Evolutionary conservation across 495 filamentous ascomycete species (phyloP).

Genomic region (Annulohypoxylon stygium): DNA sequence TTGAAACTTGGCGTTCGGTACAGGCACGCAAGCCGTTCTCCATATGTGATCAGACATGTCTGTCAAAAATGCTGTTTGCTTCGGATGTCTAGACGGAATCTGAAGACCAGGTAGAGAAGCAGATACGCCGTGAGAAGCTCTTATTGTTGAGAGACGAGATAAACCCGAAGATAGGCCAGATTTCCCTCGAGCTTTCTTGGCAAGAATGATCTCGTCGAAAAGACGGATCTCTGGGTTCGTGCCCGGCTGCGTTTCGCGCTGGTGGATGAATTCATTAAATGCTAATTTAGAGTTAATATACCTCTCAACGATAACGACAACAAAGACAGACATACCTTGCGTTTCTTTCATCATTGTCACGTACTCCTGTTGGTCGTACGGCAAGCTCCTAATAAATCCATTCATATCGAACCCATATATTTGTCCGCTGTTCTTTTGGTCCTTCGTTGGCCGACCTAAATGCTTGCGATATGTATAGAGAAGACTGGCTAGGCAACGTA

Average conservation of each 20-base stretch:
- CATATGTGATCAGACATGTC: slow-evolving; percentile 93
- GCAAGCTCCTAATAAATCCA: slow-evolving; percentile 89
- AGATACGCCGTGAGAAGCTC: slow-evolving; percentile 59
- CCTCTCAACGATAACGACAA: neutral
- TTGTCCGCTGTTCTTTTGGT: slow-evolving; percentile 88
- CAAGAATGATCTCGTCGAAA: slow-evolving; percentile 95
- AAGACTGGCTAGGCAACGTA: slow-evolving; percentile 91
- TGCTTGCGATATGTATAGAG: slow-evolving; percentile 96
- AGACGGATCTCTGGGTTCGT: slow-evolving; percentile 77
- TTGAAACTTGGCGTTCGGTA: slow-evolving; percentile 77
- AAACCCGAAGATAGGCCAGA: slow-evolving; percentile 63
- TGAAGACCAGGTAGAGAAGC: slow-evolving; percentile 47
- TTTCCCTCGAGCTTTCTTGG: slow-evolving; percentile 89
- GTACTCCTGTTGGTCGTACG: slow-evolving; percentile 91
- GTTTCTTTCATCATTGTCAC: slow-evolving; percentile 89
- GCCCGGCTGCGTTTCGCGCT: slow-evolving; percentile 76
- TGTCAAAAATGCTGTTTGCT: slow-evolving; percentile 77
- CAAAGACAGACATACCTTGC: slow-evolving; percentile 73
- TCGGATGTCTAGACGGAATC: slow-evolving; percentile 54
- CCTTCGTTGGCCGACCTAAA: slow-evolving; percentile 77
- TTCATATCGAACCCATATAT: slow-evolving; percentile 96
- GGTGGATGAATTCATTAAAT: slow-evolving; percentile 97
- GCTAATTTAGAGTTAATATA: slow-evolving; percentile 60
- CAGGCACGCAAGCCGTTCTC: slow-evolving; percentile 86
- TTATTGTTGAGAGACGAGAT: slow-evolving; percentile 66